These are phyloP conservation scores for Exophiala phaeomuriformis DNA, from an alignment of 2,329 filamentous ascomycete genomes.

Conservation along the genomic window DNA sequence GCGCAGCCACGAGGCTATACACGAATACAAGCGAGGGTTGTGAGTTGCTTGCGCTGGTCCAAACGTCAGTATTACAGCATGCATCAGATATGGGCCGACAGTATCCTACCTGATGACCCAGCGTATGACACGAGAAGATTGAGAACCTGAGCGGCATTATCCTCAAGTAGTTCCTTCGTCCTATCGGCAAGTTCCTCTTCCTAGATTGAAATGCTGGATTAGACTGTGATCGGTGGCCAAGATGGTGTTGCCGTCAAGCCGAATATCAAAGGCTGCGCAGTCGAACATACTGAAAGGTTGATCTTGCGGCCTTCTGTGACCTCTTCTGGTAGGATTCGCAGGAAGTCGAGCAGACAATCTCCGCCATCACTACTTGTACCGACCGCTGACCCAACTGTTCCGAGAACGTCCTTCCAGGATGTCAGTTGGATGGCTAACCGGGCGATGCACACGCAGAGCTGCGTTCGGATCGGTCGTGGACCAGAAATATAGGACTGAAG, in stretches of 20 bases:
- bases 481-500: slow-evolving; percentile 75
- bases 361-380: slow-evolving; percentile 61
- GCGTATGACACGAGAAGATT: slow-evolving; percentile 82
- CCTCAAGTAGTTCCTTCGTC: slow-evolving; percentile 80
- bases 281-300: slow-evolving; percentile 92
- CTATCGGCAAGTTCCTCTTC: slow-evolving; percentile 87
- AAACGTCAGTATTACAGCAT: slow-evolving; percentile 23
- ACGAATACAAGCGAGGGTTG: slow-evolving; percentile 87
- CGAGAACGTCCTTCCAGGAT: slow-evolving; percentile 87
- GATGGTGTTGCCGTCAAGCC: slow-evolving; percentile 40
- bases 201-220: slow-evolving; percentile 52
- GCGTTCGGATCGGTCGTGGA: slow-evolving; percentile 75
- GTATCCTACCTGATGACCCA: slow-evolving; percentile 71
- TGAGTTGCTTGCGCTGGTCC: slow-evolving; percentile 62
- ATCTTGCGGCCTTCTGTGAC: slow-evolving; percentile 99
- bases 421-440: slow-evolving; percentile 95
- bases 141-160: slow-evolving; percentile 84
- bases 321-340: slow-evolving; percentile 95
- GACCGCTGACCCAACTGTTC: slow-evolving; percentile 70
- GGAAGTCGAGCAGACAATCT: slow-evolving; percentile 86
- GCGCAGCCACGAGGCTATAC: slow-evolving; percentile 91
- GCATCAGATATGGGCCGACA: not conserved
- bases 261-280: slow-evolving; percentile 38
- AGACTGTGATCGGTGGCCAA: slow-evolving; percentile 40
- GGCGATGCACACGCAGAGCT: slow-evolving; percentile 89